These are phyloP conservation scores for Pythium angustatum DNA, from an alignment of 352 stramenopile species.

Conservation along the genomic window DNA sequence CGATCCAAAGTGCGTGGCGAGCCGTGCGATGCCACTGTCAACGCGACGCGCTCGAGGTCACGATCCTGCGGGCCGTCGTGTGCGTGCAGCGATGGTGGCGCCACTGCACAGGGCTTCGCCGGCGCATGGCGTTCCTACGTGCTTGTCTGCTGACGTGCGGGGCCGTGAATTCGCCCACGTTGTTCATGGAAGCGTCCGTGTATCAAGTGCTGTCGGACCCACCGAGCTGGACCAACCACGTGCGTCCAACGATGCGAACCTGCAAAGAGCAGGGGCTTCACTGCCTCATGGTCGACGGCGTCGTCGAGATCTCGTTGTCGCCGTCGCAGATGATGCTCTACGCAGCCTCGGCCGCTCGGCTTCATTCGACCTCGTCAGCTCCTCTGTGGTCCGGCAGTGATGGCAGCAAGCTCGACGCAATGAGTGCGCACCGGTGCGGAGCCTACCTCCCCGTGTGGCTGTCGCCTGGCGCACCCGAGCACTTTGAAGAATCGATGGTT, in stretches of 20 bases:
- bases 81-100: slow-evolving; percentile 81
- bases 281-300: slow-evolving; percentile 41
- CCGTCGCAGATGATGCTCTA: slow-evolving; percentile 44
- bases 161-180: slow-evolving; percentile 56
- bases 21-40: slow-evolving; percentile 37
- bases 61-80: slow-evolving; percentile 47
- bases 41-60: slow-evolving; percentile 51
- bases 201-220: slow-evolving; percentile 43
- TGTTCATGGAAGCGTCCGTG: slow-evolving; percentile 69
- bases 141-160: slow-evolving; percentile 51
- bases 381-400: background rate
- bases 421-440: slow-evolving; percentile 43
- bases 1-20: slow-evolving; percentile 65
- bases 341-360: background rate
- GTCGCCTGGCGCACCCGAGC: slow-evolving; percentile 42
- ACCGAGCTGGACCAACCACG: slow-evolving; percentile 31
- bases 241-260: slow-evolving; percentile 31
- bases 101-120: slow-evolving; percentile 40
- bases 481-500: slow-evolving; percentile 63
- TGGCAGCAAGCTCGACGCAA: slow-evolving; percentile 3
- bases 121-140: slow-evolving; percentile 51
- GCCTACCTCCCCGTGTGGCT: slow-evolving; percentile 66
- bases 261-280: slow-evolving; percentile 58
- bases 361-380: background rate
- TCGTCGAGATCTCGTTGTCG: slow-evolving; percentile 49